Evolutionary conservation across 148 eudicot genomes (phyloP), one percentile per base, ranked within the genome.

Genomic region (Rhododendron ferrugineum): DNA sequence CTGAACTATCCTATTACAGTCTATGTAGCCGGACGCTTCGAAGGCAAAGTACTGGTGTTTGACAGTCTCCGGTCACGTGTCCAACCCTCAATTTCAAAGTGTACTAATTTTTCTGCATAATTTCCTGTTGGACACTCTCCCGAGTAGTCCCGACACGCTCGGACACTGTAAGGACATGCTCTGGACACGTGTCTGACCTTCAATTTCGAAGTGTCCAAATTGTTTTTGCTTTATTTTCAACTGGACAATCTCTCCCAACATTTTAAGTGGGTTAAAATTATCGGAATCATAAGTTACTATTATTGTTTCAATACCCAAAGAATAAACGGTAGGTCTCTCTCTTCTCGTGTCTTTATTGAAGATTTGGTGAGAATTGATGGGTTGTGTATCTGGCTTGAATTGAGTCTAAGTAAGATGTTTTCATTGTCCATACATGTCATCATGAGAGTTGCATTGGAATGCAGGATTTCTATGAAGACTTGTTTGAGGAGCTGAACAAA

Each of bases 381-480:
- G 26, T 22, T 62, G 26, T 62, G 6, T 23, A 22, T 62, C 2
- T 62, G 68, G 68, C 26, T 7, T 62, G 68, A 62, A 62, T 62
- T 62, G 68, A 6, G 68, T 5, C 28, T 60, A 22, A 62, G 23
- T 23, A 62, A 62, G 68, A 23, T 22, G 36, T 40, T 4, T 10
- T 23, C 7, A 23, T 40, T 40, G 44, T 40, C 44, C 44, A 40
- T 40, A 40, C 42, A 40, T 40, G 44, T 40, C 44, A 40, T 40
- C 44, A 40, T 40, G 44, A 40, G 49, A 70, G 42, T 11, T 44
- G 78, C 20, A 30, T 81, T 42, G 49, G 18, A n/a, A 11, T 89
- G 86, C 92, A 94, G 98, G 99, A 96, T 89, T 96, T 96, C 83
- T 96, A 96, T 79, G 99, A 96, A 88, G 99, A 96, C 90, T 84